Evolutionary conservation across 768 basidiomycete genomes (phyloP).

Genomic region (Chalciporus chontae): DNA sequence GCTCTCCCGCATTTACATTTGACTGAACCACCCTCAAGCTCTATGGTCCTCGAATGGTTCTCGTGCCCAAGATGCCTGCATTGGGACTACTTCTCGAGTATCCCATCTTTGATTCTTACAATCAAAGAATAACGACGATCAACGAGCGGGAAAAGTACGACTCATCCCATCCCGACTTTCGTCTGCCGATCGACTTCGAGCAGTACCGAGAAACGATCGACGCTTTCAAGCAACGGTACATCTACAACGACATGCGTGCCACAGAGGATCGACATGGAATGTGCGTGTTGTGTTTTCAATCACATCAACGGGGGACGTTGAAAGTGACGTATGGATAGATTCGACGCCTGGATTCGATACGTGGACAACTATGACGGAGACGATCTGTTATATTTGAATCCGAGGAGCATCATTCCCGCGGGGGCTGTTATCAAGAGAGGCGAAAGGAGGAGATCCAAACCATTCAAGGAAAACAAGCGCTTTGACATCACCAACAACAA

Average conservation of each 20-base stretch:
- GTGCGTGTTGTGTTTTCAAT: conserved; percentile 42
- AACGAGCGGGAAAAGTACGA: conserved; percentile 43
- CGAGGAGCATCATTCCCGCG: conserved; percentile 71
- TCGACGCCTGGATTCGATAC: conserved; percentile 79
- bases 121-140: conserved; percentile 46
- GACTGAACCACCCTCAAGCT: conserved; percentile 41
- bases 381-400: conserved; percentile 77
- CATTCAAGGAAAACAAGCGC: conserved; percentile 65
- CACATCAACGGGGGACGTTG: neutral
- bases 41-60: conserved; percentile 72
- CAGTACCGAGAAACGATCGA: conserved; percentile 64
- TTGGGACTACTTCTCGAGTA: conserved; percentile 90
- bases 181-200: conserved; percentile 72
- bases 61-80: conserved; percentile 94
- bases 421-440: conserved; percentile 63
- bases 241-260: conserved; percentile 83
- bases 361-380: conserved; percentile 73
- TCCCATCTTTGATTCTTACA: conserved; percentile 79
- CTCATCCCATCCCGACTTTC: conserved; percentile 55
- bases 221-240: conserved; percentile 78
- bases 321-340: conserved; percentile 42
- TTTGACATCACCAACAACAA: conserved; percentile 58
- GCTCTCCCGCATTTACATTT: neutral
- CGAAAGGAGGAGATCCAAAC: conserved; percentile 46
- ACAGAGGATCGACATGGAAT: conserved; percentile 77